Evolutionary conservation across 1,284 basidiomycete genomes (phyloP).

Genomic region (Dichomitus squalens): DNA sequence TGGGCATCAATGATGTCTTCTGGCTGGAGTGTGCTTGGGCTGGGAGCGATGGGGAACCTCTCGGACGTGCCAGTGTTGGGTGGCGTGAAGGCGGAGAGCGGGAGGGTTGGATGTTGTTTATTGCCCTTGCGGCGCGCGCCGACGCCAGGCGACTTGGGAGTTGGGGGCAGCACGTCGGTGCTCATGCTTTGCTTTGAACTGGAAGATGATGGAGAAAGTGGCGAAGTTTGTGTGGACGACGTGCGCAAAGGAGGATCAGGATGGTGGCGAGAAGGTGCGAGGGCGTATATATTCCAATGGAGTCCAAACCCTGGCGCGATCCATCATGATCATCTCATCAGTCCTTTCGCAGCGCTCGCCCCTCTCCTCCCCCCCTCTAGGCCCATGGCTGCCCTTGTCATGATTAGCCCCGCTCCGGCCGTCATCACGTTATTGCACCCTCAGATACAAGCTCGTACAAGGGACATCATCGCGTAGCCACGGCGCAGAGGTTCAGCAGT

Average conservation of each 20-base stretch:
- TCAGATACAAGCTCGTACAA: no score
- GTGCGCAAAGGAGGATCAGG: slow-evolving; percentile 6
- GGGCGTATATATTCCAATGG: slow-evolving; percentile 8
- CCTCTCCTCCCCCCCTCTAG: background rate
- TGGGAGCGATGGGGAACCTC: slow-evolving; percentile 66
- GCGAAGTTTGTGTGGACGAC: background rate
- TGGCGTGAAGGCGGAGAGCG: slow-evolving; percentile 70
- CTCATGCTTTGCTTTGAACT: slow-evolving; percentile 26
- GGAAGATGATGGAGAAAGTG: background rate
- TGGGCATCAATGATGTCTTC: slow-evolving; percentile 67
- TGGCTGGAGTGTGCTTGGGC: slow-evolving; percentile 67
- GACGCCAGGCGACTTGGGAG: slow-evolving; percentile 44
- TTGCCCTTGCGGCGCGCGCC: slow-evolving; percentile 58
- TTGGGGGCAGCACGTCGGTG: slow-evolving; percentile 31
- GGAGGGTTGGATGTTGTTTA: slow-evolving; percentile 67
- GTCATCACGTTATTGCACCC: no score
- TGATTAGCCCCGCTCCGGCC: no score
- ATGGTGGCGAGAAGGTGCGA: background rate
- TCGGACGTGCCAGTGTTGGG: slow-evolving; percentile 68
- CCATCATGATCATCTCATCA: slow-evolving; percentile 27
- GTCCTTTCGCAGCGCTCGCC: slow-evolving; percentile 14
- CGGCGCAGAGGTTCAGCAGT: no score
- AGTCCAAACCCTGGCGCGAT: slow-evolving; percentile 1
- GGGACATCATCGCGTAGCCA: no score
- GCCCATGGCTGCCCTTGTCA: no score